These are phyloP conservation scores for Colletotrichum destructivum DNA, from an alignment of 2,329 filamentous ascomycete species.

Conservation along the genomic window DNA sequence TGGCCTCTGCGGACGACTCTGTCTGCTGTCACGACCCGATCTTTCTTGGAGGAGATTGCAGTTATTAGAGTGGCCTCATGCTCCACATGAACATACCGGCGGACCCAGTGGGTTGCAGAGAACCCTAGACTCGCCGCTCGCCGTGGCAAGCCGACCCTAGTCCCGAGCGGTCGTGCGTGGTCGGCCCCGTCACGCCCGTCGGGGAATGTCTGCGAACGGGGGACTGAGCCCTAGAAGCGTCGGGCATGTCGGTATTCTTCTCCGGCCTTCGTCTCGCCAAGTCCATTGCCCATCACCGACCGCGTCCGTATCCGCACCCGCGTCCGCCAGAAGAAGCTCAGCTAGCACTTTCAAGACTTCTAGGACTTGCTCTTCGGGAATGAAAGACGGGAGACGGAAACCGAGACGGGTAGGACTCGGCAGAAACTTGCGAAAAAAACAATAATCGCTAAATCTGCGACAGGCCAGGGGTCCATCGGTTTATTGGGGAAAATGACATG, in stretches of 20 bases:
- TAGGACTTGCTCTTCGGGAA: background rate
- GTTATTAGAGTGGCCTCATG: conserved; percentile 30
- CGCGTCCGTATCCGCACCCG: background rate
- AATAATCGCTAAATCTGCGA: conserved; percentile 1
- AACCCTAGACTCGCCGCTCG: conserved; percentile 27
- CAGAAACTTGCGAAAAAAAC: background rate
- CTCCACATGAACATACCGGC: conserved; percentile 19
- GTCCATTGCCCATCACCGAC: background rate
- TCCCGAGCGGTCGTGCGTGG: conserved; percentile 20
- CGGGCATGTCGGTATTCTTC: conserved; percentile 38
- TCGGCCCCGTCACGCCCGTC: conserved; percentile 36
- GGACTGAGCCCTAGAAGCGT: conserved; percentile 18
- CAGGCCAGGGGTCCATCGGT: conserved; percentile 5
- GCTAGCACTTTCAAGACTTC: background rate
- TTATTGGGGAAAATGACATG: background rate
- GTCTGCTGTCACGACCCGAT: background rate
- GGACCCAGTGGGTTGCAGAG: conserved; percentile 28
- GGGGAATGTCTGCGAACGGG: conserved; percentile 35
- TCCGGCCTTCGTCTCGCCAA: conserved; percentile 25
- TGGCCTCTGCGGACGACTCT: conserved; percentile 8
- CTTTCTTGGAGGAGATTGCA: conserved; percentile 23
- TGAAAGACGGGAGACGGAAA: background rate
- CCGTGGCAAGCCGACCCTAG: conserved; percentile 29
- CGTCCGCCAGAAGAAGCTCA: background rate
- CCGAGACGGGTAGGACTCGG: background rate